These are phyloP conservation scores for Penicillium simplicissimum DNA, from an alignment of 495 filamentous ascomycete genomes.

Conservation along the genomic window DNA sequence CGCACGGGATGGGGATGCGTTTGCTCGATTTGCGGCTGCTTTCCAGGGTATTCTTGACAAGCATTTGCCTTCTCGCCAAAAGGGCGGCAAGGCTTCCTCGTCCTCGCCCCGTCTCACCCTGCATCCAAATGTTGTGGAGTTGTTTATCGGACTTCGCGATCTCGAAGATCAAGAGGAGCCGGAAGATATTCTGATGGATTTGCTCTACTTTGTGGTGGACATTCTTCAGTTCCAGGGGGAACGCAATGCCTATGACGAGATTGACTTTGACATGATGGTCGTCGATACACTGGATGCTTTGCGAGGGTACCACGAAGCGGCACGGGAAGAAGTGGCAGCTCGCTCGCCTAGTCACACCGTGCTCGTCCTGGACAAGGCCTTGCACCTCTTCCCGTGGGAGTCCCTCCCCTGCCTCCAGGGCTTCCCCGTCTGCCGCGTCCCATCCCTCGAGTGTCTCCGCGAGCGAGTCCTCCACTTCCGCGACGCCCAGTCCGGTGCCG, in stretches of 20 bases:
- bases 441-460: conserved; percentile 77
- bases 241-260: conserved; percentile 94
- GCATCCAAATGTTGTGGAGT: conserved; percentile 75
- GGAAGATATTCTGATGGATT: conserved; percentile 81
- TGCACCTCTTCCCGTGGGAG: conserved; percentile 95
- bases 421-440: conserved; percentile 79
- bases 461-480: conserved; percentile 60
- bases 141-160: conserved; percentile 84
- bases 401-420: conserved; percentile 82
- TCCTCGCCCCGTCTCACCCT: conserved; percentile 57
- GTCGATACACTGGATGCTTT: conserved; percentile 82
- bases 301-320: conserved; percentile 68
- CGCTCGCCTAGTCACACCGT: conserved; percentile 82
- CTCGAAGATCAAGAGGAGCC: conserved; percentile 68
- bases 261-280: conserved; percentile 90
- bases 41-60: conserved; percentile 85
- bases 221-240: conserved; percentile 97
- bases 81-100: conserved; percentile 50
- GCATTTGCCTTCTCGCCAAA: conserved; percentile 84
- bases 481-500: conserved; percentile 28
- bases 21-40: conserved; percentile 70
- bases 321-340: conserved; percentile 42
- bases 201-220: conserved; percentile 94
- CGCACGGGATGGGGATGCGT: conserved; percentile 54
- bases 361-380: conserved; percentile 85